Conservation (phyloP, 441 rosid species). For the Aquilaria agallochum region DNA sequence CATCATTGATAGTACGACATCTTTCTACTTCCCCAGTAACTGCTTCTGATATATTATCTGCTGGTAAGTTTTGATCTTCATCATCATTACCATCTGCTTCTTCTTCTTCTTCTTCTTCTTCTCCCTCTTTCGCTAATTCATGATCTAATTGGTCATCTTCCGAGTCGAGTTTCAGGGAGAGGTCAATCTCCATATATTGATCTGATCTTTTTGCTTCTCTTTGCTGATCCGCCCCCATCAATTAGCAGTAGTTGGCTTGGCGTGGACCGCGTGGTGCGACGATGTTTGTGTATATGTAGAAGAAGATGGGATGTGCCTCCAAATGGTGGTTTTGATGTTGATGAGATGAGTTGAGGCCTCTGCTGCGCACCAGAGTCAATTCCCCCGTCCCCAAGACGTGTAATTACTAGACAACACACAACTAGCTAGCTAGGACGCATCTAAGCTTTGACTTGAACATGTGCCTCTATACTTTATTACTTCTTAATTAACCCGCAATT, state of each 20-base stretch:
- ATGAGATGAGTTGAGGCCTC: slow-evolving; percentile 8
- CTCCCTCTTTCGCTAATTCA: slow-evolving; percentile 13
- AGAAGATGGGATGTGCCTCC: not conserved
- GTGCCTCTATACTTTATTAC: not conserved
- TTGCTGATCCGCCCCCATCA: slow-evolving; percentile 7
- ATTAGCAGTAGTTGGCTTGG: too few relatives aligned
- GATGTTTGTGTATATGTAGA: not conserved
- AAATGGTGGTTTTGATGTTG: slow-evolving; percentile 47
- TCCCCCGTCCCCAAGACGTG: slow-evolving; percentile 41
- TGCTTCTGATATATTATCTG: slow-evolving; percentile 14
- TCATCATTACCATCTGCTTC: slow-evolving; percentile 2
- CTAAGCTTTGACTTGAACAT: slow-evolving; percentile 68
- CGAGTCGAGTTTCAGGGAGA: slow-evolving; percentile 50
- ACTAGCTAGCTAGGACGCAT: slow-evolving; percentile 42
- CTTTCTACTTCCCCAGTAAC: slow-evolving; percentile 15
- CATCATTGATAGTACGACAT: not conserved
- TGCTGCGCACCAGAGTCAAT: slow-evolving; percentile 55
- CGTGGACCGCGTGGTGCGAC: too few relatives aligned
- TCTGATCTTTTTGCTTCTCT: slow-evolving; percentile 3
- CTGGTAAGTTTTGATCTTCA: slow-evolving; percentile 4
- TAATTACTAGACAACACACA: slow-evolving; percentile 25
- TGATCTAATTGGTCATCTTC: slow-evolving; percentile 13
- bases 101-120: slow-evolving; percentile 7
- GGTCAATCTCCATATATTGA: slow-evolving; percentile 40
- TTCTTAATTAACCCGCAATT: slow-evolving; percentile 27